Evolutionary conservation across 148 eudicot species (phyloP), one percentile per base, ranked within the genome.

Genomic region (Chenopodium berlandieri): DNA sequence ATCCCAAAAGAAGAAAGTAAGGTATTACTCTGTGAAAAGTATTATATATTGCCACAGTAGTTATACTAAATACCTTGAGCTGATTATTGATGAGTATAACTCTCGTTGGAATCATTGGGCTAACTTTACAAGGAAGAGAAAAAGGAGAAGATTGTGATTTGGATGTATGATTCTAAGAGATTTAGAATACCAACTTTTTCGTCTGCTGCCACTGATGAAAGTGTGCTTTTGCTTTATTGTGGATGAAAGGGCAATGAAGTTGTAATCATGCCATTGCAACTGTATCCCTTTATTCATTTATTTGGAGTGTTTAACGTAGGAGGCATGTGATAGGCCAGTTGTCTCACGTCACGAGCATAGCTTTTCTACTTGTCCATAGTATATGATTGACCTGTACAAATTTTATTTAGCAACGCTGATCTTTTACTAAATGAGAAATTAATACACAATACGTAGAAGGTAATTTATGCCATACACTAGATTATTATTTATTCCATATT

Each of bases 101-200:
- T 84, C 65, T 76, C 66, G 60, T 70, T 80, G 68, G 27, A 80
- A 84, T 76, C 77, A 76, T 76, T 76, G 62, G 56, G 76, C 80
- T 80, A 80, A 56, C 74, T 72, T 80, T 84, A 80, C 77, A 27
- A 79, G 48, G 52, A 68, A 66, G 67, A 56, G 25, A 22, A 75
- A 40, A 20, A 83, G 60, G 76, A 70, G 54, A 76, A 76, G 54
- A 71, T 64, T 80, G 71, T 84, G 83, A 62, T 76, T 80, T 70
- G 69, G 83, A 63, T 70, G 73, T 80, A 76, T 71, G 74, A 76
- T 80, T 76, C 40, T 76, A 65, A 66, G 37, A 48, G 83, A 80
- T 84, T 76, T 62, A 48, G 76, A 58, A 79, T 79, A 74, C 27
- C 72, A 58, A 62, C 80, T 80, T 84, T 75, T 23, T 70, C 73